Conservation (phyloP, 2,329 filamentous ascomycete species). For the Colletotrichum lentis region DNA sequence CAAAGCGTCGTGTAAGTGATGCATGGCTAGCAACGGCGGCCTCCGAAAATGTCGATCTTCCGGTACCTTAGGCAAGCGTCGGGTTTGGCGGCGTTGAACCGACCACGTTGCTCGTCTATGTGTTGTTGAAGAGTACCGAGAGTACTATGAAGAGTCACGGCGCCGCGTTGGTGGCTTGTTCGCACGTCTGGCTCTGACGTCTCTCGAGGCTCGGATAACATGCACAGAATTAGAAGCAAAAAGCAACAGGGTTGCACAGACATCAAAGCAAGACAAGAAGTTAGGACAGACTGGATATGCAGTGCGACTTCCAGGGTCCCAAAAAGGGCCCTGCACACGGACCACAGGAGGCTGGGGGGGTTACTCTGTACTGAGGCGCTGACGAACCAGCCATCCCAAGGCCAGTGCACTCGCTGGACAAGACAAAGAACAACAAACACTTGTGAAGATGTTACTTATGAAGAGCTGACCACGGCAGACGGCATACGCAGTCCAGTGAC, state of each 20-base stretch:
- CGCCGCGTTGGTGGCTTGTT: background rate
- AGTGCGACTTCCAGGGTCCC: slow-evolving; percentile 5
- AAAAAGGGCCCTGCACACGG: slow-evolving; percentile 2
- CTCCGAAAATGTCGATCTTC: background rate
- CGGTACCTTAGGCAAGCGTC: background rate
- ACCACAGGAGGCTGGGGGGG: background rate
- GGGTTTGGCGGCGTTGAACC: background rate
- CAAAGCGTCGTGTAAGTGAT: background rate
- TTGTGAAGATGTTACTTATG: background rate
- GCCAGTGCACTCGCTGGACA: slow-evolving; percentile 1
- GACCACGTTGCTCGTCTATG: background rate
- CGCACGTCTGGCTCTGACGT: too few species aligned
- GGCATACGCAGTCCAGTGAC: background rate
- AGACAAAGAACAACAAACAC: background rate
- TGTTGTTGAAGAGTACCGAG: background rate
- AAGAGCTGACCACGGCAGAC: background rate
- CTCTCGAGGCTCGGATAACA: background rate
- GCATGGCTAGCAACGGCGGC: background rate
- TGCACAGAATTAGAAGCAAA: too few species aligned
- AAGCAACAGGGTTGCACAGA: slow-evolving; percentile 2
- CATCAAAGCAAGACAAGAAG: background rate
- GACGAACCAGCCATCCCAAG: background rate
- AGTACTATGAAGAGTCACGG: background rate
- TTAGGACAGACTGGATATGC: background rate
- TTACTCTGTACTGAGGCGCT: background rate